Evolutionary conservation across 2,329 filamentous ascomycete genomes (phyloP), one percentile per base, ranked within the genome.

Genomic region (Thermomyces lanuginosus): DNA sequence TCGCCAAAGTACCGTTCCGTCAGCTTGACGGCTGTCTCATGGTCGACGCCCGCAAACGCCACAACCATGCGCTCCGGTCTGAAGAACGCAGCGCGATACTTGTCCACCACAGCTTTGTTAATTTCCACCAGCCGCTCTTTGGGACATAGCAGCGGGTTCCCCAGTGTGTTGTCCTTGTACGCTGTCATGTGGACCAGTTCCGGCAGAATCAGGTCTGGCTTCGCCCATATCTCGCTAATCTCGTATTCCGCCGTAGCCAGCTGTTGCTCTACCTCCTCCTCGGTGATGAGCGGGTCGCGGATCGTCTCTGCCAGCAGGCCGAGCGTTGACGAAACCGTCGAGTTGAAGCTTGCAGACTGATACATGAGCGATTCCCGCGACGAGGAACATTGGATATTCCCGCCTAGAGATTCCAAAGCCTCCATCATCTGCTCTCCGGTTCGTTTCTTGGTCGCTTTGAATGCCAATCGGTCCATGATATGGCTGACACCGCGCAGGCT

Each of bases 351-450:
- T 14, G 89, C 89, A 1, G 83, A 81, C 55, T 98, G 89, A 61
- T 98, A 98, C 89, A 98, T 98, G 58, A 98, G 70, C 30, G 82
- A 82, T 56, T 98, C 89, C 38, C 89, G 69, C 2, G 83, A 92
- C 1, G 84, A 93, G 7, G 86, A 84, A 57, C 89, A 98, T 57
- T 95, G 84, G 33, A 98, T 86, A 51, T 93, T 93, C 16, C 89
- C 89, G 18, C 89, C 89, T 3, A 98, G 63, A 0, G 74, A 76
- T 55, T 95, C 89, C 17, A 93, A 67, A 17, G 74, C 65, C 53
- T 92, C 82, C 11, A 92, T 62, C 73, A 95, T 89, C 40, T 83
- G 64, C 53, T 93, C 84, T 30, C 74, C 72, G 0, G 70, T 70
- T 34, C 74, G 72, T 18, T 62, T 60, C 17, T 66, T 66, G 0